Percentiles rank a stretch among this genome's conserved stretches.
These are phyloP conservation scores for Zangia roseola DNA, from an alignment of 768 basidiomycete genomes.

Conservation along the genomic window DNA sequence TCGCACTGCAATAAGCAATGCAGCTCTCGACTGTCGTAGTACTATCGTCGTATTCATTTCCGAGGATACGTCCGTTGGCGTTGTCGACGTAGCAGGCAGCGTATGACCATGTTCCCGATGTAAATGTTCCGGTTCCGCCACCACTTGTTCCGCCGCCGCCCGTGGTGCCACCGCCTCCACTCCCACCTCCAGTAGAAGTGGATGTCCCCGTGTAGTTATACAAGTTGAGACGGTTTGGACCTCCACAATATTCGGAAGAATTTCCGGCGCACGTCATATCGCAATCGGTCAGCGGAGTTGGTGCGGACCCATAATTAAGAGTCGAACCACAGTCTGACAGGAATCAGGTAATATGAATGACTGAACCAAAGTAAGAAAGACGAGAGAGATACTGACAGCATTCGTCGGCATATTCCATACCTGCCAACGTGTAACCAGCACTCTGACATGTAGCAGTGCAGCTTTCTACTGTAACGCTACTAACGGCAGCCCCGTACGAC, in stretches of 20 bases:
- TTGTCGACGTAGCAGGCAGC: constrained; percentile 73
- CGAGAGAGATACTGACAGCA: constrained; percentile 41
- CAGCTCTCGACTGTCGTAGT: constrained; percentile 62
- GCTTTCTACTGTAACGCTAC: constrained; percentile 46
- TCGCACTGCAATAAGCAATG: constrained; percentile 51
- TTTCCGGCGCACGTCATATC: constrained; percentile 31
- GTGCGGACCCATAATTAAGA: constrained; percentile 23
- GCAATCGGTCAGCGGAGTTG: constrained; percentile 52
- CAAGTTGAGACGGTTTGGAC: constrained; percentile 48
- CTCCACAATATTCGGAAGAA: constrained; percentile 65
- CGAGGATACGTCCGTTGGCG: constrained; percentile 60
- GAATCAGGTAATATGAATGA: constrained; percentile 43
- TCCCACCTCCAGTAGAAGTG: not conserved
- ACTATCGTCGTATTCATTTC: constrained; percentile 37
- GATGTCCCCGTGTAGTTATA: constrained; percentile 14
- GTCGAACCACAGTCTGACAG: constrained; percentile 26
- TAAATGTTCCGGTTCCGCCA: constrained; percentile 35
- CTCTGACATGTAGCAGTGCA: constrained; percentile 49
- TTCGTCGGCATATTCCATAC: constrained; percentile 46
- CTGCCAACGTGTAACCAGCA: constrained; percentile 40
- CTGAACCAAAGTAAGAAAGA: constrained; percentile 12
- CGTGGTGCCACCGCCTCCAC: constrained; percentile 27
- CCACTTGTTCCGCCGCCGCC: constrained; percentile 38
- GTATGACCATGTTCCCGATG: constrained; percentile 54
- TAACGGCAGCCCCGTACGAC: constrained; percentile 31